Base-by-base conservation (phyloP, 768 basidiomycete species). In the Pisolithus marmoratus region DNA sequence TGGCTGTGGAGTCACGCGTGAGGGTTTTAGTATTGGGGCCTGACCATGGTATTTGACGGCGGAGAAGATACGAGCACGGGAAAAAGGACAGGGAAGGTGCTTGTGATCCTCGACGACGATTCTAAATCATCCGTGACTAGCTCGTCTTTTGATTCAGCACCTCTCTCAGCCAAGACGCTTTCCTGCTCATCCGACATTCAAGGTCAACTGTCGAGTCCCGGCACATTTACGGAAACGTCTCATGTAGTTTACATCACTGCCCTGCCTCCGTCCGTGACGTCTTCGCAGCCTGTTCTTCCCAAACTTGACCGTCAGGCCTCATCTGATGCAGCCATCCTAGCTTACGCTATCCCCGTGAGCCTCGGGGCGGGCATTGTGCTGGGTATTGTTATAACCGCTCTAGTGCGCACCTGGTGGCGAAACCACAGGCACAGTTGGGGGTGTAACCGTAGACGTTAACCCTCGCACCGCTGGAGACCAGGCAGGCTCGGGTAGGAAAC, bases 1-100 rank as follows among this genome's bases (percentile, higher is more conserved):
- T 83, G 46, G 75, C 80, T 43, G 83, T 83, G 11, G 82, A 84
- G 62, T 81, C 78, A 40, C 72, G 82, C 40, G 71, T 82, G 7
- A 70, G 70, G 19, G 70, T 67, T 29, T 74, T 68, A 34, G 54
- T 68, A 8, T 66, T 68, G 9, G 66, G 58, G 2, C 77, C 80
- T 12, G 75, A 76, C 53, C 61, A 68, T 47, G 57, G 54, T 29
- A 55, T 57, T n/a, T 47, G 31, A 47, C 41, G 34, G 14, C 15
- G 15, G 12, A 12, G 14, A 34, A 34, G 34, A 34, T 12, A 15
- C 5, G 34, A 34, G 15, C 14, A 12, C 34, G 34, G 34, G 34
- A 14, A 34, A 12, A 14, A 12, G 12, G 34, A 34, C 15, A 4
- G 23, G 9, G 11, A 20, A n/a, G 40, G 5, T 8, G 40, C n/a